Evolutionary conservation across 2,329 filamentous ascomycete genomes (phyloP).

Genomic region (Aspergillus sp.): DNA sequence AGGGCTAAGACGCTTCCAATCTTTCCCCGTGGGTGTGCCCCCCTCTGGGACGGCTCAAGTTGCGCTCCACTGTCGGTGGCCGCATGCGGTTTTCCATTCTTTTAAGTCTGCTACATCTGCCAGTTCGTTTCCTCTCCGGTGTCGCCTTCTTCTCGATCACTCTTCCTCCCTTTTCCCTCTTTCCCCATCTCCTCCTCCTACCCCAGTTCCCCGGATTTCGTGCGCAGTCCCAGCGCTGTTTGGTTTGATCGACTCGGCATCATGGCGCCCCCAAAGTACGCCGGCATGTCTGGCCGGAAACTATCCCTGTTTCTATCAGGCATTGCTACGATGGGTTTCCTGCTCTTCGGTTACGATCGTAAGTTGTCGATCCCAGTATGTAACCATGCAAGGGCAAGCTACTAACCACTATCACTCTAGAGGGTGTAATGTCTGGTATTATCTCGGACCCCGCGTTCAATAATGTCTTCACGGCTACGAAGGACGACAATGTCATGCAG

Average conservation of each 20-base stretch:
- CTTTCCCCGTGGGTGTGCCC: constrained; percentile 9
- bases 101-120: constrained; percentile 6
- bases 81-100: constrained; percentile 3
- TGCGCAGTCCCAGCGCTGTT: not conserved
- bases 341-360: constrained; percentile 62
- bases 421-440: constrained; percentile 45
- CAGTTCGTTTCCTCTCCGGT: not conserved
- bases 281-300: constrained; percentile 60
- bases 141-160: not conserved
- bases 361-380: constrained; percentile 21
- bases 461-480: constrained; percentile 37
- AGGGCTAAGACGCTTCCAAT: constrained; percentile 5
- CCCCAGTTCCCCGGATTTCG: not conserved
- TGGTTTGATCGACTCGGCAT: constrained; percentile 9
- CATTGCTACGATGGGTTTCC: constrained; percentile 65
- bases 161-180: not conserved
- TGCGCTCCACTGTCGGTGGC: constrained; percentile 1
- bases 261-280: constrained; percentile 56
- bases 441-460: constrained; percentile 37
- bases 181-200: not conserved
- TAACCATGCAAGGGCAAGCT: not conserved
- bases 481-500: constrained; percentile 43
- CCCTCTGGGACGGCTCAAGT: not conserved
- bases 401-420: constrained; percentile 14
- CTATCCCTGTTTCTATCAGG: constrained; percentile 61